Conservation (phyloP, 768 basidiomycete genomes). For the Hygrocybe punicea region DNA sequence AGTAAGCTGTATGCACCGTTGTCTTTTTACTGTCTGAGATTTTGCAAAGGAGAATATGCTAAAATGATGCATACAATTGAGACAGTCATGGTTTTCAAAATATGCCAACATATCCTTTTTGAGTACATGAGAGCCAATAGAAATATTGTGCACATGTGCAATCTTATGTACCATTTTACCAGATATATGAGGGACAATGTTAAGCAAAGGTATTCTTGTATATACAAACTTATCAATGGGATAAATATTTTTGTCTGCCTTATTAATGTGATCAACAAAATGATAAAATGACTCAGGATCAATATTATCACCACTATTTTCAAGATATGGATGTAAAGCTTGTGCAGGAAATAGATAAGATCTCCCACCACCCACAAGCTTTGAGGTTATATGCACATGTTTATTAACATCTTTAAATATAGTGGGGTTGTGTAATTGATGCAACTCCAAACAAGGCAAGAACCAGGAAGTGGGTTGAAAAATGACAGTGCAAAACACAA, state of each 20-base stretch:
- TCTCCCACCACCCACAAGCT: background rate
- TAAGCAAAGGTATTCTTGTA: background rate
- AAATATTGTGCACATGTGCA: background rate
- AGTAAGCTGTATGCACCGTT: too few relatives aligned
- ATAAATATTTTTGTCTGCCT: too few relatives aligned
- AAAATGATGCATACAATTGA: background rate
- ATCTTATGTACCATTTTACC: background rate
- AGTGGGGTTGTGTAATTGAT: background rate
- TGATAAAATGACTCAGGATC: background rate
- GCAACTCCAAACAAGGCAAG: too few relatives aligned
- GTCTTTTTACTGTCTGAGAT: too few relatives aligned
- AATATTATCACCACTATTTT: background rate
- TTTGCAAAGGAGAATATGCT: too few relatives aligned
- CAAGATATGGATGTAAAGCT: background rate
- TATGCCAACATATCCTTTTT: background rate
- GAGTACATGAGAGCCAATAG: background rate
- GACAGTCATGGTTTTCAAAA: background rate
- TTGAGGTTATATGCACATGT: too few relatives aligned
- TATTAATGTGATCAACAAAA: constrained; percentile 1
- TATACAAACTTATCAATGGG: background rate
- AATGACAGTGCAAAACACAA: too few relatives aligned
- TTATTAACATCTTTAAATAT: background rate
- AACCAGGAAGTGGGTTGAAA: too few relatives aligned
- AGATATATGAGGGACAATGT: background rate
- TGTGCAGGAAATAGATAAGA: background rate